phyloP scores from a whole-genome alignment of 2,329 filamentous ascomycete genomes.

The Hypomyces perniciosus region DNA sequence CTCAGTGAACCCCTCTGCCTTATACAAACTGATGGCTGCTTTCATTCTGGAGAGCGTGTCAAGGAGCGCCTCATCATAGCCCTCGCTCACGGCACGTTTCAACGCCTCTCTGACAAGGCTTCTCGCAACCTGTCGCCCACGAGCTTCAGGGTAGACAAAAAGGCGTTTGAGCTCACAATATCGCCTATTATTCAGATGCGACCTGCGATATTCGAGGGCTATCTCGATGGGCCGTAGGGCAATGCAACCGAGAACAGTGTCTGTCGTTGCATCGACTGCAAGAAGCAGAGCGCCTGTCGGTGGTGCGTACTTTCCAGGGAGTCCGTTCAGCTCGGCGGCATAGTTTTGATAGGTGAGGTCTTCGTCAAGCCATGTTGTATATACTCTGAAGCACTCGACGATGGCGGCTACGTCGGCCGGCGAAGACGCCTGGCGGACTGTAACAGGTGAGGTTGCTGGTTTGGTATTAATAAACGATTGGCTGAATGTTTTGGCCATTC shows the following conservation, averaged over 20 bases:
- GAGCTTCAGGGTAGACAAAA: constrained; percentile 22
- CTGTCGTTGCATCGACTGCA: constrained; percentile 16
- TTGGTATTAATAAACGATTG: background rate
- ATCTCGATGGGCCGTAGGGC: constrained; percentile 19
- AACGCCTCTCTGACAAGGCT: constrained; percentile 17
- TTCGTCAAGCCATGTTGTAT: constrained; percentile 21
- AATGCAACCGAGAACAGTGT: constrained; percentile 20
- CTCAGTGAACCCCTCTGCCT: constrained; percentile 19
- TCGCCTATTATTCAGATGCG: background rate
- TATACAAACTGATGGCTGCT: constrained; percentile 20
- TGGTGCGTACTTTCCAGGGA: constrained; percentile 23
- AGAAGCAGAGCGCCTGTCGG: constrained; percentile 21
- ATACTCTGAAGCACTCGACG: constrained; percentile 19
- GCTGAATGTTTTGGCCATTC: background rate
- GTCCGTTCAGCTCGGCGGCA: constrained; percentile 15
- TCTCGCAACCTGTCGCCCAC: constrained; percentile 20
- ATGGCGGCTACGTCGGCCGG: constrained; percentile 16
- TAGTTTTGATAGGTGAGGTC: constrained; percentile 25
- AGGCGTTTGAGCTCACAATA: constrained; percentile 24
- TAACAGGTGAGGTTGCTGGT: constrained; percentile 1
- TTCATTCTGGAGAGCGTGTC: constrained; percentile 21
- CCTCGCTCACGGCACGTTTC: constrained; percentile 9
- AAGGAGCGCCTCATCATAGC: constrained; percentile 20
- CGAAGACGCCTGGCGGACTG: constrained; percentile 19
- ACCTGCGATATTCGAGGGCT: constrained; percentile 8